Evolutionary conservation across 306 rosid genomes (phyloP), one percentile per base, ranked within the genome.

Genomic region (Quercus bicolor): DNA sequence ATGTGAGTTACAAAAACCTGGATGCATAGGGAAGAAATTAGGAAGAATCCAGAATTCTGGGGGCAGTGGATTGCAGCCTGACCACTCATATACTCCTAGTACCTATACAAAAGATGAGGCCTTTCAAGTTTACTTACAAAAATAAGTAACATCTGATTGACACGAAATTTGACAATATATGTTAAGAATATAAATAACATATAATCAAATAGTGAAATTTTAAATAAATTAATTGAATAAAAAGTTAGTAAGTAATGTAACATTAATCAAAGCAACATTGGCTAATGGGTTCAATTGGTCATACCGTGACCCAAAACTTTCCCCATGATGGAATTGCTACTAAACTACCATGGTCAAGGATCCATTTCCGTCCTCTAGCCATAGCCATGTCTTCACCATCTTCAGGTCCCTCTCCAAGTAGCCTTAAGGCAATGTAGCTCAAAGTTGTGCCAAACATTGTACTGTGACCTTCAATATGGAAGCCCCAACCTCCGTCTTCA

Each of bases 11-110:
- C 40, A 13, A 74, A 23, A 24, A 90, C 92, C 89, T 78, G 94
- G 94, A 88, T 91, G 92, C 76, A 88, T 29, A 20, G 94, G 90
- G 12, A 12, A 29, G 56, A 70, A 52, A 19, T 77, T 72, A 23
- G 94, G 94, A 14, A 91, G 79, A 84, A 91, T 80, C 97, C 94
- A 91, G 13, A 91, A 85, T 78, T 90, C 97, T 2, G 92, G 94
- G 33, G 92, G 94, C 65, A 90, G 75, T 62, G 97, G 94, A 70
- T 90, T 91, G 82, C 87, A 86, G 51, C 97, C 97, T 33, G 73
- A 68, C 97, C 97, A 89, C 56, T 91, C 97, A 79, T 85, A 91
- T 16, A 85, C 76, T 60, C 97, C 97, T 6, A 91, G 89, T 45
- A 88, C 87, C 87, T 81, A 37, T 2, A 16, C 11, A n/a, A 23